Base-by-base conservation (phyloP, 495 filamentous ascomycete genomes). In the Bryoglossum gracile region DNA sequence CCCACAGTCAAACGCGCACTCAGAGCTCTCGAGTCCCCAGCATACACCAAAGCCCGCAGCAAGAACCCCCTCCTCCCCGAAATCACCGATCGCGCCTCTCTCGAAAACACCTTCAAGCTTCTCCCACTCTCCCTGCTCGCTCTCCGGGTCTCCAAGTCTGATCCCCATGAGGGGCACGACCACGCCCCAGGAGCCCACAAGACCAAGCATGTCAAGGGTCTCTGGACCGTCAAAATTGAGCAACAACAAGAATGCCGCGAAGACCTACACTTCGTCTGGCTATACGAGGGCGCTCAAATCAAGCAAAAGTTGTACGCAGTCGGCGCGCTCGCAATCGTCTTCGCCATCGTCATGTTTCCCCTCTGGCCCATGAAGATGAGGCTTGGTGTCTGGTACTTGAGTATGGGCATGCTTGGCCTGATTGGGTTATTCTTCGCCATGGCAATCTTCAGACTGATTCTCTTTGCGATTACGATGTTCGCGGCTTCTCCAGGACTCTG, bases 341-440 rank as follows among this genome's bases (percentile, higher is more conserved):
- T 97, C 55, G 76, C 84, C 4, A 71, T 97, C 11, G 90, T 97
- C 44, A 77, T 96, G 62, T 99, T 97, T 73, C 94, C 94, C 9
- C 77, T 99, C 38, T 99, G 94, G 94, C 94, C 94, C 5, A 78
- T 92, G 32, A 81, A 87, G 64, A 64, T 97, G 68, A 77, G 94
- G 55, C 80, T 91, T 54, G 92, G 94, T 24, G 94, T 96, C 25
- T 99, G 94, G 87, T 97, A 99, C 68, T 74, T 97, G 39, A 91
- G 85, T 70, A 94, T 96, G 76, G 91, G 81, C 34, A 88, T 92
- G 81, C 74, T 97, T 58, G 87, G 87, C 19, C 73, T 97, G 43
- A 78, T 99, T 32, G 94, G 88, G 24, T 66, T 95, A 44, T 99
- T 99, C 80, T 95, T 99, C 67, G 85, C 80, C 57, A 96, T 99